phyloP scores from a whole-genome alignment of 176 grass and related monocot species.

The Otatea glauca region DNA sequence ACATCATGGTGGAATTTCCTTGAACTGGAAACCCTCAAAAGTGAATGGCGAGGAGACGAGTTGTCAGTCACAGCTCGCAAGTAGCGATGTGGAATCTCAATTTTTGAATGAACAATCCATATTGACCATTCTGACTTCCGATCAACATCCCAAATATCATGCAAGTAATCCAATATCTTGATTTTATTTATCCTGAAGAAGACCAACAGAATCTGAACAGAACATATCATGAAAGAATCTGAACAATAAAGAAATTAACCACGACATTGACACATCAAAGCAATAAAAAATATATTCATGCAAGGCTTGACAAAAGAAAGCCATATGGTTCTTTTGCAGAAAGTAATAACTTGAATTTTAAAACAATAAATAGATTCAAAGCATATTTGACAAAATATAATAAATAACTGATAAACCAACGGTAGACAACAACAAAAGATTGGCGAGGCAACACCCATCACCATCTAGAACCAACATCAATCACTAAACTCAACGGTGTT shows the following conservation, averaged over 20 bases:
- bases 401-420: too few species aligned
- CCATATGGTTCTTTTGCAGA: too few species aligned
- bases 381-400: too few species aligned
- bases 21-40: conserved; percentile 62
- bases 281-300: not conserved
- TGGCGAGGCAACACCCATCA: too few species aligned
- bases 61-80: conserved; percentile 63
- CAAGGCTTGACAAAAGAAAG: too few species aligned
- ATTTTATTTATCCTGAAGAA: conserved; percentile 72
- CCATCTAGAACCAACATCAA: too few species aligned
- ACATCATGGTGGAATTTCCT: conserved; percentile 71
- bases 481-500: too few species aligned
- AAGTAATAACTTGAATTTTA: too few species aligned
- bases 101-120: conserved; percentile 92
- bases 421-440: too few species aligned
- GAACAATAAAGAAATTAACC: conserved; percentile 24
- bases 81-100: conserved; percentile 81
- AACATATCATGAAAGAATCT: conserved; percentile 17
- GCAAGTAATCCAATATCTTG: conserved; percentile 78
- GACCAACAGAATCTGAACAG: conserved; percentile 13
- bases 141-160: conserved; percentile 70
- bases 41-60: conserved; percentile 70
- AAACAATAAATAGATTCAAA: too few species aligned
- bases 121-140: conserved; percentile 93
- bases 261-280: not conserved